Evolutionary conservation across 106 monocot species (phyloP).

Genomic region (Apostasia shenzhenica): DNA sequence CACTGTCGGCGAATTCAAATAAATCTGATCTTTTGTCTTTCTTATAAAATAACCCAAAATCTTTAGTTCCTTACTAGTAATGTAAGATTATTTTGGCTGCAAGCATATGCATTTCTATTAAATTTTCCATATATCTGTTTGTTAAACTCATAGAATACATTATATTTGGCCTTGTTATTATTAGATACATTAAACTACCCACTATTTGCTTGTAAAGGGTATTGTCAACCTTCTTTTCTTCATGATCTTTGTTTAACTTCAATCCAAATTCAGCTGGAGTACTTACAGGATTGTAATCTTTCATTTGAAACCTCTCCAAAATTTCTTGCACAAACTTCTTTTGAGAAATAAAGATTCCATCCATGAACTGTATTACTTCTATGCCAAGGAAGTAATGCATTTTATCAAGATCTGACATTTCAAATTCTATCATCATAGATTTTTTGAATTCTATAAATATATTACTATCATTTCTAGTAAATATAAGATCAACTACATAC

Average conservation of each 20-base stretch:
- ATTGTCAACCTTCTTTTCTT: constrained; percentile 12
- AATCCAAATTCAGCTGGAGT: constrained; percentile 8
- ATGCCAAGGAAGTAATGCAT: constrained; percentile 9
- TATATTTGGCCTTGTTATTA: constrained; percentile 26
- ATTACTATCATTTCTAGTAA: constrained; percentile 10
- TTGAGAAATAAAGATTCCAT: constrained; percentile 11
- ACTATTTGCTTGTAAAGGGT: constrained; percentile 12
- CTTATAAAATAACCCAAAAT: constrained; percentile 20
- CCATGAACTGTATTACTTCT: background rate
- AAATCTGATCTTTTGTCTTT: constrained; percentile 10
- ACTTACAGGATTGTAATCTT: constrained; percentile 14
- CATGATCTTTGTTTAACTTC: constrained; percentile 15
- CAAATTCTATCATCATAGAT: background rate
- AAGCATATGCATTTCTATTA: constrained; percentile 11
- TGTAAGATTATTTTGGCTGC: constrained; percentile 15
- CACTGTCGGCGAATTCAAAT: constrained; percentile 15
- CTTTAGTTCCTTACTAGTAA: constrained; percentile 20
- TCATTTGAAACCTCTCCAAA: constrained; percentile 11
- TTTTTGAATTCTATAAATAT: constrained; percentile 5
- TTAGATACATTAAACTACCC: constrained; percentile 23
- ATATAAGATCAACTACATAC: constrained; percentile 13
- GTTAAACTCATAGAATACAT: constrained; percentile 17
- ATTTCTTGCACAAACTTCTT: background rate
- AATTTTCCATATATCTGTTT: constrained; percentile 13
- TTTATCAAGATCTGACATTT: constrained; percentile 4